A percentile compares a stretch with the other conserved stretches of the same genome.
These are phyloP conservation scores for Candida boleticola DNA, from an alignment of 805 yeast genomes.

Conservation along the genomic window DNA sequence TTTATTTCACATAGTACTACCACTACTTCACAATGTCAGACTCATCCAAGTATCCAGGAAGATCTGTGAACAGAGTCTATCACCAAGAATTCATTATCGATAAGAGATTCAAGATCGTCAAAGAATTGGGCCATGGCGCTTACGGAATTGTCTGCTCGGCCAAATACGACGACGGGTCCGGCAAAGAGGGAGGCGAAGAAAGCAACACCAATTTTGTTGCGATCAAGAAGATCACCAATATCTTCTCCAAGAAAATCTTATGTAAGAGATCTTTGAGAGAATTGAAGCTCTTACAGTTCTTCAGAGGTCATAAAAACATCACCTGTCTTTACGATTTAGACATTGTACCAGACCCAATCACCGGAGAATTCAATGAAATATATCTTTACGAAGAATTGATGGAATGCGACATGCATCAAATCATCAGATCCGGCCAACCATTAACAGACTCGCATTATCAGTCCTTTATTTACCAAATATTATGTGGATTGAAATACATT, in stretches of 20 bases:
- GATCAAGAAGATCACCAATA: constrained; percentile 92
- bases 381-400: constrained; percentile 93
- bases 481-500: constrained; percentile 86
- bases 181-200: not conserved
- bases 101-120: constrained; percentile 79
- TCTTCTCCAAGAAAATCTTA: constrained; percentile 84
- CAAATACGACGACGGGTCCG: constrained; percentile 72
- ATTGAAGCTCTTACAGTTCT: constrained; percentile 83
- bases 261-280: constrained; percentile 93
- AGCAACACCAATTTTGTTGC: constrained; percentile 59
- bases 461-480: constrained; percentile 84
- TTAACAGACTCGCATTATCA: constrained; percentile 94
- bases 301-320: constrained; percentile 94
- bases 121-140: constrained; percentile 97
- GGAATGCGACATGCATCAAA: constrained; percentile 99
- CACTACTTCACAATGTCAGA: no score
- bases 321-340: constrained; percentile 94
- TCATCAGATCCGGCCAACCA: constrained; percentile 89
- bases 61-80: constrained; percentile 39
- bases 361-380: constrained; percentile 80
- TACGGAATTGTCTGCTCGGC: constrained; percentile 97
- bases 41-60: constrained; percentile 6
- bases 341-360: constrained; percentile 65
- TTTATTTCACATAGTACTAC: no score
- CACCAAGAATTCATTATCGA: constrained; percentile 94